These are phyloP conservation scores for Yamadazyma dushanensis DNA, from an alignment of 1,139 yeast genomes.

Conservation along the genomic window DNA sequence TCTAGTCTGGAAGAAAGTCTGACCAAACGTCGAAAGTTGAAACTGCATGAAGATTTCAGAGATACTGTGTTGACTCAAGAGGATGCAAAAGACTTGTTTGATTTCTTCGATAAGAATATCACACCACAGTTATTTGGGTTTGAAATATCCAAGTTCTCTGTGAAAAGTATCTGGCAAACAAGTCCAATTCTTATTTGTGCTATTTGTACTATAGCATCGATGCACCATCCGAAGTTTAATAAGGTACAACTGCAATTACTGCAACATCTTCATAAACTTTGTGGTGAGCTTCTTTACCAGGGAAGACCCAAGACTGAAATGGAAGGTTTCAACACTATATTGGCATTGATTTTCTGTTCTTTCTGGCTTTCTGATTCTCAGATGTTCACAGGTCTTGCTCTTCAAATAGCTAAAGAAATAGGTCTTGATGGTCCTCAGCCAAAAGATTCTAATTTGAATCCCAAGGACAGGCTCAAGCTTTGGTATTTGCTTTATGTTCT, in stretches of 20 bases:
- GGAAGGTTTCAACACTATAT: constrained; percentile 59
- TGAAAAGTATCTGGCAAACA: constrained; percentile 52
- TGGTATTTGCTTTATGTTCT: constrained; percentile 70
- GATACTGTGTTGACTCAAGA: constrained; percentile 32
- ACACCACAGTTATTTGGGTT: constrained; percentile 70
- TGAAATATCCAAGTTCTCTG: constrained; percentile 51
- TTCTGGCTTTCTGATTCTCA: constrained; percentile 69
- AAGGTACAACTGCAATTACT: constrained; percentile 40
- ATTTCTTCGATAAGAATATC: constrained; percentile 54
- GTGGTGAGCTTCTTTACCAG: constrained; percentile 45
- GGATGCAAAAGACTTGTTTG: constrained; percentile 53
- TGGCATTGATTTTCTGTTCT: constrained; percentile 65
- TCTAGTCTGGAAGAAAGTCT: constrained; percentile 1
- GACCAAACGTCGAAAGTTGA: constrained; percentile 8
- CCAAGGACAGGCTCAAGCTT: constrained; percentile 52
- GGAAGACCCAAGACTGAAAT: constrained; percentile 43
- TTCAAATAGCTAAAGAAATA: constrained; percentile 60
- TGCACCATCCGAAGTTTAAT: constrained; percentile 54
- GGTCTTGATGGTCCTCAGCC: constrained; percentile 43
- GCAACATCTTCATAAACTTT: constrained; percentile 43
- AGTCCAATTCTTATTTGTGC: constrained; percentile 65
- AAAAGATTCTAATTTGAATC: constrained; percentile 14
- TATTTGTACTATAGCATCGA: constrained; percentile 61
- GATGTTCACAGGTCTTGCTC: constrained; percentile 66
- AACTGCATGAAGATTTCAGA: constrained; percentile 33